Percentiles rank a stretch among this genome's conserved stretches.
phyloP scores from a whole-genome alignment of 441 rosid species.

The Pelargonium cotyledonis region DNA sequence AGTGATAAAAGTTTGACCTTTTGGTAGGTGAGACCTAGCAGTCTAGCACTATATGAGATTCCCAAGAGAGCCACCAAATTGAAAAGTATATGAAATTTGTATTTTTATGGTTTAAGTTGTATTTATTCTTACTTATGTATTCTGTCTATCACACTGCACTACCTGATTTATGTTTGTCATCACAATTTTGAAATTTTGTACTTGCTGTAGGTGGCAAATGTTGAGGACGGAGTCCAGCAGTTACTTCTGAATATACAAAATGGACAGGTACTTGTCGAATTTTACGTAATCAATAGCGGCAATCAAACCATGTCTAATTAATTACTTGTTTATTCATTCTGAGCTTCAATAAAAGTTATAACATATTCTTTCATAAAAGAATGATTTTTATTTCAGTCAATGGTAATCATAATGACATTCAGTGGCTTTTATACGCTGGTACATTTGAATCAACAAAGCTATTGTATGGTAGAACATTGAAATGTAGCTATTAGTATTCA shows the following conservation, averaged over 20 bases:
- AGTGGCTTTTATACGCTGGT: not conserved
- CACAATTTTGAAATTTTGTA: not conserved
- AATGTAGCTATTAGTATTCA: not conserved
- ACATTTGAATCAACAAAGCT: not conserved
- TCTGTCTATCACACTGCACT: not conserved
- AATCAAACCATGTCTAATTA: not conserved
- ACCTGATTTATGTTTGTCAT: not conserved
- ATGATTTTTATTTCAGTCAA: not conserved
- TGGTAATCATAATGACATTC: not conserved
- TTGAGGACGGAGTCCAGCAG: constrained; percentile 65
- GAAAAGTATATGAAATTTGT: no score
- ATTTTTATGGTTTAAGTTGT: no score
- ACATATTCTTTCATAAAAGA: not conserved
- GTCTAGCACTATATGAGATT: no score
- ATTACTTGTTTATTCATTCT: not conserved
- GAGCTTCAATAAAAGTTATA: not conserved
- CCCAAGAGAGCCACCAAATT: no score
- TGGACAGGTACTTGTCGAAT: constrained; percentile 41
- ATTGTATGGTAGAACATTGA: not conserved
- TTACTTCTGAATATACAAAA: constrained; percentile 48
- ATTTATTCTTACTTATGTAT: not conserved
- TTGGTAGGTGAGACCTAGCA: no score
- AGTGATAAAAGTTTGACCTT: no score
- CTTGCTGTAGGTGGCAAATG: constrained; percentile 59
- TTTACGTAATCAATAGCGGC: not conserved